These are phyloP conservation scores for Mycena vulgaris DNA, from an alignment of 768 basidiomycete species.

Conservation along the genomic window DNA sequence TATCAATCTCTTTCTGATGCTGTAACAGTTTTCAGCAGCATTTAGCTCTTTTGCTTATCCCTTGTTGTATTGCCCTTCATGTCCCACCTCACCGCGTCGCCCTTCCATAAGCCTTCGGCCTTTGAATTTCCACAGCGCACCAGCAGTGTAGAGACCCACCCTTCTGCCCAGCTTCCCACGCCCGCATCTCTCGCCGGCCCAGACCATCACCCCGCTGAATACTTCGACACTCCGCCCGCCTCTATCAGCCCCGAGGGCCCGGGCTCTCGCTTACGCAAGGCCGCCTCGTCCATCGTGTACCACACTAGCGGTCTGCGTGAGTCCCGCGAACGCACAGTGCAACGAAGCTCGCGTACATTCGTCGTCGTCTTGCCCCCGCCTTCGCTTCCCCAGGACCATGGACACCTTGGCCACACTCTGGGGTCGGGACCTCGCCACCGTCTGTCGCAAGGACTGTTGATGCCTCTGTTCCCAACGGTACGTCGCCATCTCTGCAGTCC, in stretches of 20 bases:
- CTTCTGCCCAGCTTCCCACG: conserved; percentile 27
- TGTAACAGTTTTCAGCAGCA: not conserved
- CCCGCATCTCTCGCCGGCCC: conserved; percentile 31
- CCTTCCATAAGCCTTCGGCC: conserved; percentile 62
- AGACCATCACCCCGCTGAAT: conserved; percentile 32
- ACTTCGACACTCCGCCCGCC: conserved; percentile 37
- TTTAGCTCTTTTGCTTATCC: conserved; percentile 5
- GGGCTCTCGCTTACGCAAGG: conserved; percentile 57
- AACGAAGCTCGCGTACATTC: conserved; percentile 66
- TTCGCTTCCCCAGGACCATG: conserved; percentile 71
- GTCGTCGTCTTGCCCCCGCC: conserved; percentile 78
- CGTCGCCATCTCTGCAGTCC: conserved; percentile 5
- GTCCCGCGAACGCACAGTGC: conserved; percentile 55
- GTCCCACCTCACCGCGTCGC: conserved; percentile 60
- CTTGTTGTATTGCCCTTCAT: conserved; percentile 45
- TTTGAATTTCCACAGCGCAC: conserved; percentile 59
- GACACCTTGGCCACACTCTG: conserved; percentile 70
- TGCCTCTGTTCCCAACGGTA: conserved; percentile 85
- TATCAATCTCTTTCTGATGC: conserved; percentile 28
- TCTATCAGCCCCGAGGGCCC: conserved; percentile 48
- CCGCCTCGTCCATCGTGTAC: conserved; percentile 68
- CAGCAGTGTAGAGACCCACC: conserved; percentile 1
- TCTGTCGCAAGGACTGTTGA: conserved; percentile 76
- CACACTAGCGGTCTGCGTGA: conserved; percentile 64
- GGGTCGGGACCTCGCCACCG: conserved; percentile 73